phyloP scores from a whole-genome alignment of 345 rosid species.

The Syzygium aromaticum region DNA sequence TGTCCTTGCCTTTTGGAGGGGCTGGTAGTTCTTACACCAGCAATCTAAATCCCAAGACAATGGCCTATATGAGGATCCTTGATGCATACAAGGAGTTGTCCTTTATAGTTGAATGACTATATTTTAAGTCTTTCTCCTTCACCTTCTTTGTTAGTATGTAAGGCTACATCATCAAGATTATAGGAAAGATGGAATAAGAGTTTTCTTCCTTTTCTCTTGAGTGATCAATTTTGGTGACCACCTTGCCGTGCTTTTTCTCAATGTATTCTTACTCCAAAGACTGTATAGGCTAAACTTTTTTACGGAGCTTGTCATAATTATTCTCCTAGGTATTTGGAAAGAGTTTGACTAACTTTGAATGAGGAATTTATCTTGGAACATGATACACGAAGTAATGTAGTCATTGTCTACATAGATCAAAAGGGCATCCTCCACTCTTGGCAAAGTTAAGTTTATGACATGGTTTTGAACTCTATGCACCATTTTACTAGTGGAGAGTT shows the following conservation, averaged over 20 bases:
- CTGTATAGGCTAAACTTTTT: background rate
- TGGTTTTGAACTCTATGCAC: background rate
- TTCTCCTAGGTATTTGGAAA: background rate
- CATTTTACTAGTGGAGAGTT: background rate
- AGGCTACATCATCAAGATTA: background rate
- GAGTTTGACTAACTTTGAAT: background rate
- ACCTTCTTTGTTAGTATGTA: background rate
- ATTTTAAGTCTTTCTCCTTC: background rate
- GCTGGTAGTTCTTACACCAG: background rate
- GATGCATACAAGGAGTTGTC: background rate
- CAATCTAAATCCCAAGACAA: background rate
- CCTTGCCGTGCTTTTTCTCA: background rate
- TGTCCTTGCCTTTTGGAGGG: accelerated
- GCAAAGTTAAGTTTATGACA: background rate
- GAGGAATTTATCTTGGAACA: background rate
- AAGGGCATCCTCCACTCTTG: background rate
- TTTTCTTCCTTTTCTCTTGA: background rate
- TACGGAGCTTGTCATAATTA: background rate
- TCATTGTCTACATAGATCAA: background rate
- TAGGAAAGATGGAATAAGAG: background rate
- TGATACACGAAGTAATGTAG: background rate
- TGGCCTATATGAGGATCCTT: background rate
- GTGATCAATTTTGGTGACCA: background rate
- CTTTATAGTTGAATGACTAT: background rate
- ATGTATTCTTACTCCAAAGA: background rate